Conservation (phyloP, 768 basidiomycete genomes). For the Neoboletus subvelutipes region DNA sequence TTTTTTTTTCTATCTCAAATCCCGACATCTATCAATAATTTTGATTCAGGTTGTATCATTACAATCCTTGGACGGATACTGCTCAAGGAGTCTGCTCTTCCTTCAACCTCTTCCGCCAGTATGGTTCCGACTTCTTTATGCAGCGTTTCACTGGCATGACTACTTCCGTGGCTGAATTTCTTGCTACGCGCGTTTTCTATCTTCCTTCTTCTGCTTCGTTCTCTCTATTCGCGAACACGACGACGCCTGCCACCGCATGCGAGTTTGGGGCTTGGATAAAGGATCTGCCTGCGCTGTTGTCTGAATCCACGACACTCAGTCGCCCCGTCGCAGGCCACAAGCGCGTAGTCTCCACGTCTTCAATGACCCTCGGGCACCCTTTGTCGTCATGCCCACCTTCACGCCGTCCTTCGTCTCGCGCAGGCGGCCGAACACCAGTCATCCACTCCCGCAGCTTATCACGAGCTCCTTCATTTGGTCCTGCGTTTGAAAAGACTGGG, state of each 20-base stretch:
- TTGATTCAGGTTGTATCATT: slow-evolving; percentile 83
- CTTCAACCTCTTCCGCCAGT: slow-evolving; percentile 75
- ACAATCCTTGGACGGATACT: slow-evolving; percentile 97
- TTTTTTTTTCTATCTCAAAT: slow-evolving; percentile 12
- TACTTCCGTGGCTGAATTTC: slow-evolving; percentile 78
- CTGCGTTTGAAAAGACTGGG: slow-evolving; percentile 42
- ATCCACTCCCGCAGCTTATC: slow-evolving; percentile 56
- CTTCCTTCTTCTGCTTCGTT: slow-evolving; percentile 56
- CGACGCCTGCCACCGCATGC: slow-evolving; percentile 56
- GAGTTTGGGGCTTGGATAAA: slow-evolving; percentile 88
- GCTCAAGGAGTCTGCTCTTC: slow-evolving; percentile 75
- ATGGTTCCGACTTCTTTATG: slow-evolving; percentile 86
- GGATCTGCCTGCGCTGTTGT: slow-evolving; percentile 74
- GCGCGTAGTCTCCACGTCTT: slow-evolving; percentile 59
- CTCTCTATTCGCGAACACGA: slow-evolving; percentile 27
- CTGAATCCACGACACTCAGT: slow-evolving; percentile 32
- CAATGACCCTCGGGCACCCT: slow-evolving; percentile 58
- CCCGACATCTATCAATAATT: not conserved
- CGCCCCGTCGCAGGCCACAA: slow-evolving; percentile 44
- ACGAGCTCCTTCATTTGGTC: slow-evolving; percentile 62
- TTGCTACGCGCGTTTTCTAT: slow-evolving; percentile 83
- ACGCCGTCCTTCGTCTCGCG: slow-evolving; percentile 69
- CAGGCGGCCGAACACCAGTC: slow-evolving; percentile 54
- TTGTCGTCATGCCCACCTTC: slow-evolving; percentile 65
- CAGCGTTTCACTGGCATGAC: slow-evolving; percentile 91